Conservation (phyloP, 805 yeast species). For the Tetrapisispora taiwanensis region DNA sequence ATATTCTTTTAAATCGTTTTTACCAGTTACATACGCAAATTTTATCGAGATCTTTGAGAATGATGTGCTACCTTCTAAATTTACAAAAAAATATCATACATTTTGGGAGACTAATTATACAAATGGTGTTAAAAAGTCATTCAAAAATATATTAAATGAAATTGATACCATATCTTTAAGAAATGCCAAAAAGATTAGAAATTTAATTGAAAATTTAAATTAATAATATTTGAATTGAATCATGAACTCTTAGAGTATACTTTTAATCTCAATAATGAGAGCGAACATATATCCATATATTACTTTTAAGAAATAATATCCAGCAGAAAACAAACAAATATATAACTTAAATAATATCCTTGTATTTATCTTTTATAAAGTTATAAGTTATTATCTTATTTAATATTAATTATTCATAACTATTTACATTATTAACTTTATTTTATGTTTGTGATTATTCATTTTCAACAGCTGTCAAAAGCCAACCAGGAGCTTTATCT, state of each 20-base stretch:
- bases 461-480: conserved; percentile 17
- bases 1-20: conserved; percentile 12
- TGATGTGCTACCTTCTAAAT: conserved; percentile 14
- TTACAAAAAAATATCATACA: conserved; percentile 7
- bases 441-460: neutral
- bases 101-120: neutral
- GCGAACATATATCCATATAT: too few relatives aligned
- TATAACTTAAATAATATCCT: neutral
- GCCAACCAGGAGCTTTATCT: conserved; percentile 26
- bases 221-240: too few relatives aligned
- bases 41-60: conserved; percentile 8
- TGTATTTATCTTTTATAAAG: neutral
- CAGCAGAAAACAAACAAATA: neutral
- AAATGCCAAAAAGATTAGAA: neutral
- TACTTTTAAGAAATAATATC: too few relatives aligned
- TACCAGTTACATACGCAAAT: conserved; percentile 22
- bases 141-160: neutral
- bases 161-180: neutral
- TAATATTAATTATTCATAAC: neutral
- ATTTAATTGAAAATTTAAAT: neutral
- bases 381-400: neutral
- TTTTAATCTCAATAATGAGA: too few relatives aligned
- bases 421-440: neutral
- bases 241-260: too few relatives aligned
- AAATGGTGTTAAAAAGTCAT: neutral